These are phyloP conservation scores for Coemansia sp. DNA, from an alignment of 192 early-diverging fungal genomes.

Conservation along the genomic window DNA sequence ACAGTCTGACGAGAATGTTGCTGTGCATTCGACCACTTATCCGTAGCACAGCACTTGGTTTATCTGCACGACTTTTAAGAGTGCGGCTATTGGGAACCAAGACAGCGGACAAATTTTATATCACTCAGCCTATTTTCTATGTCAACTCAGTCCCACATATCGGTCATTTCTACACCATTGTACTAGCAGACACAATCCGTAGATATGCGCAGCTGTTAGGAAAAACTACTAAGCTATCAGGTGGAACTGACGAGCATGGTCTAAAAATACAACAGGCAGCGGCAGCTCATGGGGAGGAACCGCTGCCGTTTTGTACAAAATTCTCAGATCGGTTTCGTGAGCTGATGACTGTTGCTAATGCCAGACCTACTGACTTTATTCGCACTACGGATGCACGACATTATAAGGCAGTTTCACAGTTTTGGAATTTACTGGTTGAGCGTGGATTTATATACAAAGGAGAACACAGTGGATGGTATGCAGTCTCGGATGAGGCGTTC, in stretches of 20 bases:
- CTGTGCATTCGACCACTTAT: not conserved
- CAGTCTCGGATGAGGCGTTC: slow-evolving; percentile 93
- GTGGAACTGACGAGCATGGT: slow-evolving; percentile 96
- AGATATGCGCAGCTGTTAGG: slow-evolving; percentile 75
- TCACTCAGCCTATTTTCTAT: slow-evolving; percentile 86
- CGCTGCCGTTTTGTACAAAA: slow-evolving; percentile 79
- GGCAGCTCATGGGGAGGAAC: slow-evolving; percentile 53
- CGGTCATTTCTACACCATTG: slow-evolving; percentile 89
- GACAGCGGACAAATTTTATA: slow-evolving; percentile 53
- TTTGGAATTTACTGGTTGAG: slow-evolving; percentile 73
- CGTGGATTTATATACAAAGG: slow-evolving; percentile 89
- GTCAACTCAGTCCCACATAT: slow-evolving; percentile 78
- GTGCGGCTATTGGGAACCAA: slow-evolving; percentile 9
- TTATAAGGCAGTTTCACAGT: slow-evolving; percentile 60
- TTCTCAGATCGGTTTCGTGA: slow-evolving; percentile 55
- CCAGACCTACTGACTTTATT: slow-evolving; percentile 78
- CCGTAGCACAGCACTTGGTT: not conserved
- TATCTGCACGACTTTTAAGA: not conserved
- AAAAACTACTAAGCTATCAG: slow-evolving; percentile 41
- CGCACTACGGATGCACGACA: slow-evolving; percentile 84
- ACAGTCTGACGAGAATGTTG: not conserved
- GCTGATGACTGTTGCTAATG: slow-evolving; percentile 70
- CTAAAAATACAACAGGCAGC: slow-evolving; percentile 96
- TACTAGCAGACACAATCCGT: slow-evolving; percentile 79
- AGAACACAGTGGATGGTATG: slow-evolving; percentile 90